Evolutionary conservation across 768 basidiomycete species (phyloP).

Genomic region (Leccinum arenicola): DNA sequence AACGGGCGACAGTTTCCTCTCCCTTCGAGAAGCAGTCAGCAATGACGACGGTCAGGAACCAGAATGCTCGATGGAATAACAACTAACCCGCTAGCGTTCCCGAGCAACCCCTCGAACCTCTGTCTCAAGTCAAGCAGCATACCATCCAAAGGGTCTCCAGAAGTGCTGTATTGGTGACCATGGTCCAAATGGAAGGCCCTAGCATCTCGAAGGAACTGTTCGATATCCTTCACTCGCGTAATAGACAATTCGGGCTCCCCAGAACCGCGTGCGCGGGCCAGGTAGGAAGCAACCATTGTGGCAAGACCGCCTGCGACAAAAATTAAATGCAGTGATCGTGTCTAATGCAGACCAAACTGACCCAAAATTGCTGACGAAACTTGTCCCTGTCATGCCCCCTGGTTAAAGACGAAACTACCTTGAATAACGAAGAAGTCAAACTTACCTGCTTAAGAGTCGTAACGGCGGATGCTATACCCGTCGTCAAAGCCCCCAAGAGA

Average conservation of each 20-base stretch:
- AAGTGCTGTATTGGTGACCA: conserved; percentile 35
- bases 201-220: conserved; percentile 64
- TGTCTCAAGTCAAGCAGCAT: conserved; percentile 15
- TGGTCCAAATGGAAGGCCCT: conserved; percentile 57
- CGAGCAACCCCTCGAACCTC: conserved; percentile 30
- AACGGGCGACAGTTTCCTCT: conserved; percentile 19
- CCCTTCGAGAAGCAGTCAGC: conserved; percentile 12
- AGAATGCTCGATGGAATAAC: not conserved
- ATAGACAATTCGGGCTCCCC: conserved; percentile 68
- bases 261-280: conserved; percentile 67
- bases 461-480: conserved; percentile 54
- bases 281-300: conserved; percentile 68
- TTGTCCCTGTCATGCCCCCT: conserved; percentile 15
- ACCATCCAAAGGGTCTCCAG: conserved; percentile 7
- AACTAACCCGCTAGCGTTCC: conserved; percentile 25
- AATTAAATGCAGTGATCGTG: not conserved
- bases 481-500: conserved; percentile 62
- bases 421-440: not conserved
- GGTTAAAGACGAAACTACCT: not conserved
- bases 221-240: conserved; percentile 54
- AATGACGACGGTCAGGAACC: not conserved
- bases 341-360: conserved; percentile 12
- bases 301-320: conserved; percentile 51
- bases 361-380: conserved; percentile 41
- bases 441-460: conserved; percentile 41